phyloP scores from a whole-genome alignment of 2,329 filamentous ascomycete genomes.

The Pseudogymnoascus sp. region DNA sequence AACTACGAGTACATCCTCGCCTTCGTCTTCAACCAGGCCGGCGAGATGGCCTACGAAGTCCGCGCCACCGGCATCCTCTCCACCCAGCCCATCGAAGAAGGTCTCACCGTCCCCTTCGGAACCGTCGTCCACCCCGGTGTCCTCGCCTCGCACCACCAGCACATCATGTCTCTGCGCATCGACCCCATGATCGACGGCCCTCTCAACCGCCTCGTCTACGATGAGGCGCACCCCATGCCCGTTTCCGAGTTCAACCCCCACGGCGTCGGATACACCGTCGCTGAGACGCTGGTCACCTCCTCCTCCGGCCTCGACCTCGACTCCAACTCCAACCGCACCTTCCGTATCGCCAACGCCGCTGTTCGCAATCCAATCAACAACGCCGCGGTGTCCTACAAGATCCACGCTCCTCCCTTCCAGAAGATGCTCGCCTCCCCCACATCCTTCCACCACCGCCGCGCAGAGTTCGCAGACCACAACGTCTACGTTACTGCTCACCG shows the following conservation, averaged over 20 bases:
- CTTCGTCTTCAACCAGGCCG: constrained; percentile 64
- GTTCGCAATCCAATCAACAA: constrained; percentile 46
- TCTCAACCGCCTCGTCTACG: constrained; percentile 46
- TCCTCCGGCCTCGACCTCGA: constrained; percentile 42
- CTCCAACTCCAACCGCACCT: constrained; percentile 40
- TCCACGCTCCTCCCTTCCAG: constrained; percentile 48
- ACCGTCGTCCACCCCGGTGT: constrained; percentile 63
- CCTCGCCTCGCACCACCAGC: constrained; percentile 64
- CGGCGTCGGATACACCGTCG: constrained; percentile 41
- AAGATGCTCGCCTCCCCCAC: constrained; percentile 44
- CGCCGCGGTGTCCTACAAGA: constrained; percentile 47
- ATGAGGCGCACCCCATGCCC: constrained; percentile 53
- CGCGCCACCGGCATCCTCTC: constrained; percentile 61
- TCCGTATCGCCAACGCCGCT: constrained; percentile 49
- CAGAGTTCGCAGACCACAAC: constrained; percentile 46
- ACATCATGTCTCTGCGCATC: constrained; percentile 62
- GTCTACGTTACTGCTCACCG: constrained; percentile 48
- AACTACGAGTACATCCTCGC: constrained; percentile 70
- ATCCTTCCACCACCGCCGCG: constrained; percentile 40
- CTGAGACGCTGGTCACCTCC: constrained; percentile 38
- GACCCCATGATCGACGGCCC: constrained; percentile 55
- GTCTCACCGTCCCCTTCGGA: constrained; percentile 55
- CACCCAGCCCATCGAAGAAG: constrained; percentile 59
- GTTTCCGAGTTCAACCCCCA: constrained; percentile 45
- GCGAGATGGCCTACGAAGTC: constrained; percentile 58